Conservation (phyloP, 495 filamentous ascomycete species). For the Recurvomyces mirabilis region DNA sequence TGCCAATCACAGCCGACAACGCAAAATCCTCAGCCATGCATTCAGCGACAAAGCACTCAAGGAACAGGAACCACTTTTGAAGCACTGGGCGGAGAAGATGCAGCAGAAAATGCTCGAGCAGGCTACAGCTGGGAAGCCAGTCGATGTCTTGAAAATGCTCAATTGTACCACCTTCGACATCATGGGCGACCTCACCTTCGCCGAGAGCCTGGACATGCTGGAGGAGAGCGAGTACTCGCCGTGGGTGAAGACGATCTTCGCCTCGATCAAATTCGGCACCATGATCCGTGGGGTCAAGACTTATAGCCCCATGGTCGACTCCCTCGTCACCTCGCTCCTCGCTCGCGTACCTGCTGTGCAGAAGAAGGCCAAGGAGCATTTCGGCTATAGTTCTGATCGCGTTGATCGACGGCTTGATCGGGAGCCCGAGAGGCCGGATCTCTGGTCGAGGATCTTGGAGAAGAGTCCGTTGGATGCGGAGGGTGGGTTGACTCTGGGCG, state of each 20-base stretch:
- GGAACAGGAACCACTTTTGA: conserved; percentile 28
- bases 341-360: conserved; percentile 10
- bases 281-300: conserved; percentile 10
- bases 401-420: conserved; percentile 21
- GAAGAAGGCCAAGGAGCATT: conserved; percentile 11
- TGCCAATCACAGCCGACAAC: conserved; percentile 22
- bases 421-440: conserved; percentile 22
- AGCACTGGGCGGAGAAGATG: conserved; percentile 26
- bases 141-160: conserved; percentile 21
- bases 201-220: conserved; percentile 29
- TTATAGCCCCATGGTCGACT: conserved; percentile 17
- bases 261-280: conserved; percentile 21
- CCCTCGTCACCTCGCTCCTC: conserved; percentile 18
- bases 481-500: conserved; percentile 18
- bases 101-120: conserved; percentile 17
- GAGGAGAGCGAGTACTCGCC: conserved; percentile 19
- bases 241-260: conserved; percentile 27
- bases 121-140: conserved; percentile 12
- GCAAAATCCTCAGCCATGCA: conserved; percentile 22
- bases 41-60: conserved; percentile 27
- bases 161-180: conserved; percentile 31
- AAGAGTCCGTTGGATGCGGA: conserved; percentile 16
- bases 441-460: conserved; percentile 26
- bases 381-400: conserved; percentile 22
- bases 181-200: conserved; percentile 30